Base-by-base conservation (phyloP, 768 basidiomycete species). In the Leccinum truebloodii region DNA sequence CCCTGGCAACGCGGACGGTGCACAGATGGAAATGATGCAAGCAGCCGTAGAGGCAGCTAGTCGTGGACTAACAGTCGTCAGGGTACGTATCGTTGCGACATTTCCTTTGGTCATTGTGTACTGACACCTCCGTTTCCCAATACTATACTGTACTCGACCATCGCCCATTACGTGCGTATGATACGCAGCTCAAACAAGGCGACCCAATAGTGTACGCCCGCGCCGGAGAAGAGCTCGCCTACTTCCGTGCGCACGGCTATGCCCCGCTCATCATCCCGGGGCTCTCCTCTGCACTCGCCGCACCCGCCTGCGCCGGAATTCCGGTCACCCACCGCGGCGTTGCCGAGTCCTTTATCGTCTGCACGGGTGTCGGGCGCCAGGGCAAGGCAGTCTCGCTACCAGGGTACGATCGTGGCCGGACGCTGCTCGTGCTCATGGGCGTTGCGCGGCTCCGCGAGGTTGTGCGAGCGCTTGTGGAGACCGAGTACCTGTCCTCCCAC, bases 291-390 rank as follows among this genome's bases (percentile, higher is more conserved):
- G 94, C 92, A 3, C 79, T 99, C 44, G 94, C 95, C 1, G 97
- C 86, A 0, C 97, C 97, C 2, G 83, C 87, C 0, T 90, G 95
- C 70, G 92, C 92, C 6, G 88, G 90, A 0, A 95, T 99, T 26
- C 94, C 97, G 0, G 88, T 98, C 44, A 98, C 96, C 0, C 96
- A 98, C 71, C 87, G 97, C 2, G 97, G 97, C 4, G 95, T 94
- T 3, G 89, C 95, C 0, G 94, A 98, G 65, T 86, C 86, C 0
- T 84, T 99, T 67, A 79, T 90, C 58, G 86, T 98, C 4, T 97
- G 95, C 73, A 98, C 97, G 0, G 96, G 95, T 2, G 95, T 98
- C 0, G 96, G 95, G 1, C 79, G 94, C 46, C 80, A 85, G 34
- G 97, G 97, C 0, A 89, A 89, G 66, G 83, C 83, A 10, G 92